Base-by-base conservation (phyloP, 371 early-diverging fungal species). In the Scutellospora calospora region DNA sequence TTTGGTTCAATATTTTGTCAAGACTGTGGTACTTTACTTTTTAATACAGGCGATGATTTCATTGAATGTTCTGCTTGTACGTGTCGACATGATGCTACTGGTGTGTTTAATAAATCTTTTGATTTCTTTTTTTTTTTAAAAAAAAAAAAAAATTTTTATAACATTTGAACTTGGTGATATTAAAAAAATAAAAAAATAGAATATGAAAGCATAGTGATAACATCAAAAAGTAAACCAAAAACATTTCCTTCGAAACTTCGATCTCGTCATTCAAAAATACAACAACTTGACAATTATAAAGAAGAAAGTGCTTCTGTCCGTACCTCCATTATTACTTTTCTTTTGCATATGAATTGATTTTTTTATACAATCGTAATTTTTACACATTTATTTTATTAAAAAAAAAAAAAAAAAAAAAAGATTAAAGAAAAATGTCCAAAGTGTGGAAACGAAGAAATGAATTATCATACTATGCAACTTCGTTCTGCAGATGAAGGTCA, bases 401-500 rank as follows among this genome's bases (percentile, higher is more conserved):
- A 49, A 49, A 49, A 5, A 9, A 5, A 49, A 49, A 49, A 49
- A 49, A 49, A 49, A 49, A 49, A 49, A 38, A 79, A 95, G 92
- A 98, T 98, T 76, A 94, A 98, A 85, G 97, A 99, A 86, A 94
- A 94, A 81, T 99, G 99, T 88, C 98, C 98, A n/a, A 93, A 96
- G 82, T 97, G 98, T 87, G 95, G 92, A 51, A 89, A 93, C 41
- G 94, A 94, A 14, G 97, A 99, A 88, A 97, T 99, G 97, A 94
- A 93, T 66, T 99, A 98, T 87, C 96, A 98, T 86, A 99, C 99
- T 0, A 97, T 98, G 90, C 99, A 99, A 86, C 86, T 99, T 81
- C 94, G 99, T 80, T 97, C 97, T 68, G 99, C 99, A 22, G 99
- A 99, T 93, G 99, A 99, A 94, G 99, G 99, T 57, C 99, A 99